Evolutionary conservation across 768 basidiomycete species (phyloP), one percentile per base, ranked within the genome.

Genomic region (Russula compacta): DNA sequence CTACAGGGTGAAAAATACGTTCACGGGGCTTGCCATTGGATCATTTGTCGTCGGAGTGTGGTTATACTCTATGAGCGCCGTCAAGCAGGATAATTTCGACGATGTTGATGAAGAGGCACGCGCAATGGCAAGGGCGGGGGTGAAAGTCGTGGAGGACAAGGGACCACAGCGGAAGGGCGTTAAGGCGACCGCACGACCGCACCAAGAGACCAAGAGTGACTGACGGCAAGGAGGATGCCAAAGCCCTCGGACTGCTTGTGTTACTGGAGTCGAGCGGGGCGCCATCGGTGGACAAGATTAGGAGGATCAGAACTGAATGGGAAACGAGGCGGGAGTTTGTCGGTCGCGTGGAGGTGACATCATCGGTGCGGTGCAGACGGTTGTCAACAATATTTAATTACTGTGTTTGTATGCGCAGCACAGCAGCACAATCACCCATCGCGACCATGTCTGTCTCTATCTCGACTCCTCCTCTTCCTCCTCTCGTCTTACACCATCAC

Each of bases 1-100:
- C 12, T 98, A 88, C 74, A 82, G 83, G 36, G 43, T 87, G 43
- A 81, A 80, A 66, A 98, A 98, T 71, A 82, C 85, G 17, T 40
- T 95, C 51, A 90, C 88, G 0, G 95, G 95, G 8, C 64, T 85
- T 48, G 68, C 77, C 3, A 79, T 98, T 47, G 80, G 83, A 32
- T 79, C 80, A 0, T 95, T 97, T 70, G 86, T 83, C 33, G 80
- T 83, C 14, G 87, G 86, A 32, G 85, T 97, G 9, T 98, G 92
- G 83, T 79, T 85, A 4, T 98, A 98, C 74, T 94, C 93, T 17
- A 95, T 98, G 69, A 82, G 84, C 35, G 94, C 67, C 29, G 62
- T 66, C 46, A 48, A 64, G 63, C 60, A 68, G 57, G 52, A 61
- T 59, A 49, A 56, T 47, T 50, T 68, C 47, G 58, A 65, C 39